Evolutionary conservation across 352 stramenopile genomes (phyloP).

Genomic region (Pythium volutum): DNA sequence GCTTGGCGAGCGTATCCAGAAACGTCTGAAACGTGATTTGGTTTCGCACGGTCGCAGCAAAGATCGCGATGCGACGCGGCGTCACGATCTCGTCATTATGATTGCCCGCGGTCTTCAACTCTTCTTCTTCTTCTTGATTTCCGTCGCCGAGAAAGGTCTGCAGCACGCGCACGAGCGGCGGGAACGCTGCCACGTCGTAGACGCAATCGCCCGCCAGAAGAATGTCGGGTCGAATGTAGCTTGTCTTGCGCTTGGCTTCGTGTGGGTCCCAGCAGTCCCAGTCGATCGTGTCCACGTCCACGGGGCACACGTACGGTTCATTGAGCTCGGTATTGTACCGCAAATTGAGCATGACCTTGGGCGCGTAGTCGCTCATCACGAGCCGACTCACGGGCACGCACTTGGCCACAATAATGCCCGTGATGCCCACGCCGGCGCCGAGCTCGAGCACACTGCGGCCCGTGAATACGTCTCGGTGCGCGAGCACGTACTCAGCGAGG

Average conservation of each 20-base stretch:
- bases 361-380: conserved; percentile 74
- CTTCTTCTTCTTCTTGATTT: neutral
- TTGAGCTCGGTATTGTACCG: conserved; percentile 84
- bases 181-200: conserved; percentile 69
- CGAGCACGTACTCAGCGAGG: conserved; percentile 69
- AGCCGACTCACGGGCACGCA: conserved; percentile 35
- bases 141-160: conserved; percentile 43
- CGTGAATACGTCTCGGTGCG: conserved; percentile 46
- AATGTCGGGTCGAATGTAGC: conserved; percentile 37
- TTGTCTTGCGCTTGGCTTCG: conserved; percentile 21
- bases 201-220: conserved; percentile 74
- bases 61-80: conserved; percentile 49
- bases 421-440: conserved; percentile 71
- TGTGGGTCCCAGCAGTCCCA: conserved; percentile 65
- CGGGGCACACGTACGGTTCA: conserved; percentile 36
- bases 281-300: conserved; percentile 59
- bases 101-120: neutral
- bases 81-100: neutral
- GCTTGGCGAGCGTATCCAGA: conserved; percentile 47
- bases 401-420: conserved; percentile 53
- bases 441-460: conserved; percentile 62
- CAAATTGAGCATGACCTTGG: conserved; percentile 80
- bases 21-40: conserved; percentile 74
- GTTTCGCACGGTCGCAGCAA: conserved; percentile 75
- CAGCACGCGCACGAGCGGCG: conserved; percentile 52